Conservation (phyloP, 1,284 basidiomycete species). For the Neonothopanus nambi region DNA sequence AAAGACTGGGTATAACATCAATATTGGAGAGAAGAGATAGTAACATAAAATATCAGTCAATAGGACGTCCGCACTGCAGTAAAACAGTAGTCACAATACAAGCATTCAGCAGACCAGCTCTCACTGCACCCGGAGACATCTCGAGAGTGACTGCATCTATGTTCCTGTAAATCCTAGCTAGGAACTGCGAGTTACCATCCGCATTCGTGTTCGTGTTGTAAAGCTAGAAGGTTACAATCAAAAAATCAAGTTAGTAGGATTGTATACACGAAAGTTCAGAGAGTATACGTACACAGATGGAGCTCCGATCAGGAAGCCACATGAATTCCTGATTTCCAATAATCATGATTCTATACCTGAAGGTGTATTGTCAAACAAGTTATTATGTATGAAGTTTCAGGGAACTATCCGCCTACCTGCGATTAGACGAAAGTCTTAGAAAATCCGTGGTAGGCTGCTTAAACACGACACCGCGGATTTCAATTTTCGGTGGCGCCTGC, state of each 20-base stretch:
- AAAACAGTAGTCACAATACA: constrained; percentile 31
- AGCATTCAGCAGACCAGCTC: constrained; percentile 30
- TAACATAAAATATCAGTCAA: constrained; percentile 9
- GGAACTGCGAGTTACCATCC: constrained; percentile 19
- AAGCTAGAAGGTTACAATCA: constrained; percentile 2
- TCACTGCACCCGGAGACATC: constrained; percentile 30
- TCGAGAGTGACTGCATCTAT: constrained; percentile 29
- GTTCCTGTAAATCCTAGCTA: constrained; percentile 30
- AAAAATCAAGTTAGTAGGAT: background rate
- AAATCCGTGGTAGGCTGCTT: constrained; percentile 43
- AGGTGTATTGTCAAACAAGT: constrained; percentile 6
- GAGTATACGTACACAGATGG: constrained; percentile 41
- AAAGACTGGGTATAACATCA: too few relatives aligned
- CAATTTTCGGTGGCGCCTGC: constrained; percentile 41
- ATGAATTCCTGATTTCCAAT: constrained; percentile 33
- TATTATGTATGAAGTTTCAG: too few relatives aligned
- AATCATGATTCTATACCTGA: constrained; percentile 43
- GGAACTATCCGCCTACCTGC: constrained; percentile 38
- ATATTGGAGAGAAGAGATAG: too few relatives aligned
- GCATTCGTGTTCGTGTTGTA: constrained; percentile 16
- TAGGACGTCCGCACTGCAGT: constrained; percentile 29
- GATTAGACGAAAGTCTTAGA: constrained; percentile 43
- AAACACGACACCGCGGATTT: constrained; percentile 39
- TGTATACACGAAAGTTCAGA: background rate
- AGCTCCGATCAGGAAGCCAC: constrained; percentile 19